A percentile compares a stretch with the other conserved stretches of the same genome.
Conservation (phyloP, 768 basidiomycete genomes). For the Tulasnella sp. region DNA sequence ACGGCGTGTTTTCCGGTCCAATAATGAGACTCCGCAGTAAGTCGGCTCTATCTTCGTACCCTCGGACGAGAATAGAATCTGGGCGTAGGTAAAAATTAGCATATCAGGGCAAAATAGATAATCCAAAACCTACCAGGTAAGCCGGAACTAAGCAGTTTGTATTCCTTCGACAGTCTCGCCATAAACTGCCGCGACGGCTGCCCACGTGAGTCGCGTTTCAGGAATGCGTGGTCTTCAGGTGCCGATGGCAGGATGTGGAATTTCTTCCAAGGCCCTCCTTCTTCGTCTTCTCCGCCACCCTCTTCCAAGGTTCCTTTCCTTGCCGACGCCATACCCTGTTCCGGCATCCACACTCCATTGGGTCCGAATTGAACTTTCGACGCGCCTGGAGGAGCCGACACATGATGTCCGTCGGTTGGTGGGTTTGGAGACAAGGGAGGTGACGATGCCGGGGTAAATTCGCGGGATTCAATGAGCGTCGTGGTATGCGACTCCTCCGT, state of each 20-base stretch:
- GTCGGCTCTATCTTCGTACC: slow-evolving; percentile 82
- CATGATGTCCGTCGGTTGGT: too few species aligned
- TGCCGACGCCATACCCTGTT: slow-evolving; percentile 23
- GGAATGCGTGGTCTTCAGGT: slow-evolving; percentile 75
- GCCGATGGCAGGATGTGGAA: slow-evolving; percentile 68
- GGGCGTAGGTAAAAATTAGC: slow-evolving; percentile 2
- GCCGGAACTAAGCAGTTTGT: slow-evolving; percentile 62
- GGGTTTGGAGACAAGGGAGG: not conserved
- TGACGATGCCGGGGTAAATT: slow-evolving; percentile 1
- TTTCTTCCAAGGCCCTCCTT: slow-evolving; percentile 53
- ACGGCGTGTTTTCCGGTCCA: slow-evolving; percentile 90
- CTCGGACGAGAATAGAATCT: slow-evolving; percentile 82
- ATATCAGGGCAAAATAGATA: not conserved
- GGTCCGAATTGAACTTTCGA: too few species aligned
- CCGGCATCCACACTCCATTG: too few species aligned
- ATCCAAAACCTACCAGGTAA: slow-evolving; percentile 52
- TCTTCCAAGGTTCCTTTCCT: slow-evolving; percentile 30
- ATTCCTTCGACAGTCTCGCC: slow-evolving; percentile 67
- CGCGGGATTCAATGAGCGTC: too few species aligned
- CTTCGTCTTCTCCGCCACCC: slow-evolving; percentile 27
- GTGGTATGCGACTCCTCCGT: too few species aligned
- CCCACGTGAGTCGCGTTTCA: slow-evolving; percentile 38
- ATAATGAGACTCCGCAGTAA: slow-evolving; percentile 80
- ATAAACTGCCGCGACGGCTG: slow-evolving; percentile 65
- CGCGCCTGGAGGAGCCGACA: too few species aligned